Evolutionary conservation across 2,329 filamentous ascomycete genomes (phyloP).

Genomic region (Fusarium sp.): DNA sequence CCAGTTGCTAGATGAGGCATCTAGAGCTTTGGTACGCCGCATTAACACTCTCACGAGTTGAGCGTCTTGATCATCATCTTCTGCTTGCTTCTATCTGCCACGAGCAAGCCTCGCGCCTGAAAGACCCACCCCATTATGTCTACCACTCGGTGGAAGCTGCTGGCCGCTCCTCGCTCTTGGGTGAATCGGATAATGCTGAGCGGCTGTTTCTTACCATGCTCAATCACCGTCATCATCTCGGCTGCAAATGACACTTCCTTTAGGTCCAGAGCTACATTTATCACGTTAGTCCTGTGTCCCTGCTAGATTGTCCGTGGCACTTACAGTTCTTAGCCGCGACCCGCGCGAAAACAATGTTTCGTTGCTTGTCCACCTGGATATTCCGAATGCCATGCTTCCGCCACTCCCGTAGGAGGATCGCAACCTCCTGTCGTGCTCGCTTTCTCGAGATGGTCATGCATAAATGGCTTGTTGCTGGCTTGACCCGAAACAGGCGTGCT

Average conservation of each 20-base stretch:
- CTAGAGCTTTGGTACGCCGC: too few species aligned
- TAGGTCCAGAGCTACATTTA: conserved; percentile 78
- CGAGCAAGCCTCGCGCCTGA: conserved; percentile 74
- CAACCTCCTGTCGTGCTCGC: conserved; percentile 82
- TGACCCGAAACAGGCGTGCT: conserved; percentile 89
- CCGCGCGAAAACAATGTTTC: conserved; percentile 84
- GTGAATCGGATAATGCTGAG: conserved; percentile 89
- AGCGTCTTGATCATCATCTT: conserved; percentile 83
- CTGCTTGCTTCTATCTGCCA: conserved; percentile 76
- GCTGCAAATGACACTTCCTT: conserved; percentile 91
- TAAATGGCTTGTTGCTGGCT: conserved; percentile 82
- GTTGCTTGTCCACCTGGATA: conserved; percentile 83
- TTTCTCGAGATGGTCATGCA: conserved; percentile 81
- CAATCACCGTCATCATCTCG: conserved; percentile 90
- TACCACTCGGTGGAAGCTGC: conserved; percentile 87
- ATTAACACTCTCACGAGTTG: conserved; percentile 59
- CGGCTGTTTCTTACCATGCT: conserved; percentile 83
- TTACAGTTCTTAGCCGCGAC: conserved; percentile 85
- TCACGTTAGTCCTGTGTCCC: conserved; percentile 39
- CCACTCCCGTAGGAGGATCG: conserved; percentile 84
- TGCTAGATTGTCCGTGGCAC: conserved; percentile 48
- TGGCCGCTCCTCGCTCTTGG: conserved; percentile 92
- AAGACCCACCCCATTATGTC: conserved; percentile 82
- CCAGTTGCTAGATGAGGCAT: background rate
- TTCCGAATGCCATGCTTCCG: conserved; percentile 85